Evolutionary conservation across 306 rosid genomes (phyloP).

Genomic region (Betula pendula): DNA sequence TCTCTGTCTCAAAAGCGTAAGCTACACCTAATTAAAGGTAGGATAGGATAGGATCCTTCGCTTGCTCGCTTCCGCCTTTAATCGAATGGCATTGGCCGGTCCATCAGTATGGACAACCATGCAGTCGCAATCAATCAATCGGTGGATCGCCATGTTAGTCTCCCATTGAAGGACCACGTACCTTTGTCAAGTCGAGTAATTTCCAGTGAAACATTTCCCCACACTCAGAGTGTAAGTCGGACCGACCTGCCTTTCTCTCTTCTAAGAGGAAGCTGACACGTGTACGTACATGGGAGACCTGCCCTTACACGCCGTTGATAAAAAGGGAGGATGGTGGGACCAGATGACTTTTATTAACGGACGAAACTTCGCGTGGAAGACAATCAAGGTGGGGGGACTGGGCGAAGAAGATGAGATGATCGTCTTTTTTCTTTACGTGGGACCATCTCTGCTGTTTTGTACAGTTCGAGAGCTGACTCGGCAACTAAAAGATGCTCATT

Average conservation of each 20-base stretch:
- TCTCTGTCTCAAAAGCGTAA: neutral
- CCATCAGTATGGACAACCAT: neutral
- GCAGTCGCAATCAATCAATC: neutral
- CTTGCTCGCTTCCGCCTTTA: neutral
- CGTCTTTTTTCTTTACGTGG: too few species aligned
- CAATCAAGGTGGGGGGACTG: constrained; percentile 22
- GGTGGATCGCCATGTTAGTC: neutral
- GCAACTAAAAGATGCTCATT: too few species aligned
- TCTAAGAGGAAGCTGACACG: neutral
- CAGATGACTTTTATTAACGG: neutral
- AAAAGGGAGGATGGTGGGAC: neutral
- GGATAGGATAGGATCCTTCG: neutral
- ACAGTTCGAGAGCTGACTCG: too few species aligned
- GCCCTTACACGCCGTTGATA: constrained; percentile 11
- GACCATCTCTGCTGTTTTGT: too few species aligned
- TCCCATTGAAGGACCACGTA: neutral
- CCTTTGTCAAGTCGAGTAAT: neutral
- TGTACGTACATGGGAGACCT: neutral
- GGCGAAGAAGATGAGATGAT: too few species aligned
- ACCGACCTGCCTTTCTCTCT: neutral
- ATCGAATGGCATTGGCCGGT: neutral
- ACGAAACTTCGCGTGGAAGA: constrained; percentile 28
- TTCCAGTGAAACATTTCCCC: neutral
- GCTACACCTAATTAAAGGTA: neutral
- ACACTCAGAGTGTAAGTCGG: neutral